Evolutionary conservation across 2,329 filamentous ascomycete genomes (phyloP).

Genomic region (Fusarium illudens): DNA sequence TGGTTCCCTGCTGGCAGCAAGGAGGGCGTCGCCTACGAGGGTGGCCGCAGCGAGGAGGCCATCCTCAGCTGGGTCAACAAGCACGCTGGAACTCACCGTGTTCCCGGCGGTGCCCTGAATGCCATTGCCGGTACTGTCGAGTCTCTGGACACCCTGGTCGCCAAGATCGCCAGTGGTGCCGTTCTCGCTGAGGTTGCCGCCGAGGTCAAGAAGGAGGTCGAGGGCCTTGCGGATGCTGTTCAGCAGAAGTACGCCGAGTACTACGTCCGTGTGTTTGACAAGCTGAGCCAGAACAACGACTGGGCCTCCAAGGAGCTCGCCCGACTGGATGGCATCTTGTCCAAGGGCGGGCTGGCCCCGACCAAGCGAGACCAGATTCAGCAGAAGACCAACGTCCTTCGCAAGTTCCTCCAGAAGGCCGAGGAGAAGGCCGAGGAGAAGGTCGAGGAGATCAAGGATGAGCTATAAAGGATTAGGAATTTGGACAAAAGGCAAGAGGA

Average conservation of each 20-base stretch:
- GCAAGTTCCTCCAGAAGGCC: conserved; percentile 73
- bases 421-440: conserved; percentile 64
- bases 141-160: conserved; percentile 77
- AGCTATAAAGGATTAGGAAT: conserved; percentile 46
- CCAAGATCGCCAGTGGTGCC: conserved; percentile 73
- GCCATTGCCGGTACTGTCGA: conserved; percentile 82
- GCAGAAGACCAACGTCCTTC: conserved; percentile 86
- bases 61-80: conserved; percentile 86
- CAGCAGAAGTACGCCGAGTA: conserved; percentile 87
- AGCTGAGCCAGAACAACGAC: conserved; percentile 78
- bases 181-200: conserved; percentile 70
- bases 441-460: conserved; percentile 66
- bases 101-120: conserved; percentile 81
- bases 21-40: conserved; percentile 74
- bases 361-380: conserved; percentile 90
- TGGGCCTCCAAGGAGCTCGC: conserved; percentile 88
- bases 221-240: conserved; percentile 67
- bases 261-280: conserved; percentile 91
- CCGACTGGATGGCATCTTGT: conserved; percentile 79
- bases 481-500: conserved; percentile 13
- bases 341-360: conserved; percentile 85
- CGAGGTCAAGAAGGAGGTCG: conserved; percentile 77
- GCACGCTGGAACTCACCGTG: conserved; percentile 87
- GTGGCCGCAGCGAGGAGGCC: conserved; percentile 78
- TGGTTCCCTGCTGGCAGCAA: conserved; percentile 90